Percentiles rank a stretch among this genome's conserved stretches.
Evolutionary conservation across 2,329 filamentous ascomycete genomes (phyloP).

Genomic region (Nothophoma quercina): DNA sequence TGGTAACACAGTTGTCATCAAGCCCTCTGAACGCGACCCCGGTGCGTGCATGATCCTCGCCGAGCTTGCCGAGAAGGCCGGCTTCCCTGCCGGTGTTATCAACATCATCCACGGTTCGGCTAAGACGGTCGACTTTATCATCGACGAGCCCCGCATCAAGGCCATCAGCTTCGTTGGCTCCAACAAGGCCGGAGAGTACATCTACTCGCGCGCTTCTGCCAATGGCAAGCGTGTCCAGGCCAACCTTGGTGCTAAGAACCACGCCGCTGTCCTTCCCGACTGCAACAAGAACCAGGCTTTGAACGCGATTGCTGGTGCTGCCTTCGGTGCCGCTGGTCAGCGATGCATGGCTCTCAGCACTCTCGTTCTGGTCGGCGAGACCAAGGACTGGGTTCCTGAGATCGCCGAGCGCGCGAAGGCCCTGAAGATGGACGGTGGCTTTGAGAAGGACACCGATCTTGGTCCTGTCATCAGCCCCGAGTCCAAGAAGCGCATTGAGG

Average conservation of each 20-base stretch:
- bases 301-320: constrained; percentile 83
- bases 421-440: constrained; percentile 79
- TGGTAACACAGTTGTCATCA: constrained; percentile 83
- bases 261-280: constrained; percentile 83
- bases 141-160: constrained; percentile 85
- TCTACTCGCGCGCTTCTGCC: constrained; percentile 77
- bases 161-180: constrained; percentile 85
- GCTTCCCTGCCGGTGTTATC: constrained; percentile 81
- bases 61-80: constrained; percentile 79
- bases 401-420: constrained; percentile 77
- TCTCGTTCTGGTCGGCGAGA: constrained; percentile 83
- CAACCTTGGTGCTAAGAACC: constrained; percentile 89
- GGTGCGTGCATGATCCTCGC: constrained; percentile 86
- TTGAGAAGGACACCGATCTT: constrained; percentile 80
- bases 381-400: constrained; percentile 81
- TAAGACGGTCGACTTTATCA: constrained; percentile 83
- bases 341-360: constrained; percentile 88
- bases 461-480: constrained; percentile 83
- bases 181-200: constrained; percentile 90
- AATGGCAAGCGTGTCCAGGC: constrained; percentile 90
- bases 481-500: constrained; percentile 80
- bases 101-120: constrained; percentile 85
- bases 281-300: constrained; percentile 90
- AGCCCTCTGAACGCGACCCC: constrained; percentile 86
- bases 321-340: constrained; percentile 85